Conservation (phyloP, 352 stramenopile genomes). For the Blastocystis sp. region DNA sequence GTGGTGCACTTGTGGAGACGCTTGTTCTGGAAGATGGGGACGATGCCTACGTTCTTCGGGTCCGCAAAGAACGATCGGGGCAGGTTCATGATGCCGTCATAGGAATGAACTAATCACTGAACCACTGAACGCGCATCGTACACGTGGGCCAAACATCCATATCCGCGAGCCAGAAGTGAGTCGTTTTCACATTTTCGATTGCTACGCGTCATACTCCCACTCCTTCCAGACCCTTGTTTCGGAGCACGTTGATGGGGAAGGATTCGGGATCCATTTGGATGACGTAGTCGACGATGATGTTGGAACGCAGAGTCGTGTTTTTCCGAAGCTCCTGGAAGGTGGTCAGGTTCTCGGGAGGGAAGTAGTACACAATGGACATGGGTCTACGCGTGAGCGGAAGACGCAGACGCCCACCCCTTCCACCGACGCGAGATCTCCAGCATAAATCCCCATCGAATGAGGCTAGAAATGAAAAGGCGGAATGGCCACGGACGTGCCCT, state of each 20-base stretch:
- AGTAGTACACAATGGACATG: constrained; percentile 62
- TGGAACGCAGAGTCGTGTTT: constrained; percentile 3
- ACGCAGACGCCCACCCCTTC: background rate
- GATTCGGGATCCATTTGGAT: constrained; percentile 27
- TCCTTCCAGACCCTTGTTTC: background rate
- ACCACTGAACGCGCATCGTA: background rate
- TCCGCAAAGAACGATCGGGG: constrained; percentile 24
- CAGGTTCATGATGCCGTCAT: constrained; percentile 12
- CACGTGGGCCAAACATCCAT: constrained; percentile 63
- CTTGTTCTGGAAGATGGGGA: constrained; percentile 45
- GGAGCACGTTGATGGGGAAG: constrained; percentile 61
- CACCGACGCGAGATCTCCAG: constrained; percentile 28
- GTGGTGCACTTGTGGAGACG: constrained; percentile 14
- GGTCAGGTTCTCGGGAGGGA: constrained; percentile 18
- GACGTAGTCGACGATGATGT: constrained; percentile 45
- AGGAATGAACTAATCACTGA: background rate
- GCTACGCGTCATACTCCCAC: background rate
- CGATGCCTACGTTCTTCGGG: constrained; percentile 35
- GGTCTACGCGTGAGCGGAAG: background rate
- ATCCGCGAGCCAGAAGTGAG: constrained; percentile 62
- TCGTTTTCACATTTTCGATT: constrained; percentile 59
- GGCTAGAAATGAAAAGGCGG: background rate
- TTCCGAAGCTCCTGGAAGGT: background rate
- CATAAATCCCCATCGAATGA: constrained; percentile 44
- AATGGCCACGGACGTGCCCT: constrained; percentile 1